phyloP scores from a whole-genome alignment of 202 grass and related monocot species.

The Zizania palustris region DNA sequence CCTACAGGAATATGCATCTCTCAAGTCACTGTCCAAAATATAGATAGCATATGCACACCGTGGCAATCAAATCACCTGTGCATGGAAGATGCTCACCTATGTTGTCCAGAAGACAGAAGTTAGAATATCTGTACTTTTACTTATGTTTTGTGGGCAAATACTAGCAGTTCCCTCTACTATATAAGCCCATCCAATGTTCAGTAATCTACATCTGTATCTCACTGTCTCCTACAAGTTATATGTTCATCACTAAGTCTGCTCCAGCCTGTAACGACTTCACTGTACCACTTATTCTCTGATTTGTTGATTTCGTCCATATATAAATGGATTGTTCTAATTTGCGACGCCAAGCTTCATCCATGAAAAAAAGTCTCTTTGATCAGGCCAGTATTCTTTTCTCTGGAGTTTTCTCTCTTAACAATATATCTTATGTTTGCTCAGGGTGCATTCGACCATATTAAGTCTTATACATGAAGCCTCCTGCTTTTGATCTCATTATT shows the following conservation, averaged over 20 bases:
- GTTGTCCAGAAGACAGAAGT: constrained; percentile 48
- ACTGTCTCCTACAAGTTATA: constrained; percentile 27
- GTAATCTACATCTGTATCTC: constrained; percentile 32
- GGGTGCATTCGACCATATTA: constrained; percentile 23
- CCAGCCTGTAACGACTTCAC: constrained; percentile 7
- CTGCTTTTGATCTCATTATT: constrained; percentile 22
- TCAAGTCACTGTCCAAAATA: constrained; percentile 55
- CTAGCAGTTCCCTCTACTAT: constrained; percentile 60
- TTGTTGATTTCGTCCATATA: constrained; percentile 42
- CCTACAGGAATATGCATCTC: constrained; percentile 56
- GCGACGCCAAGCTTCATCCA: constrained; percentile 69
- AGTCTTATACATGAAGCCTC: constrained; percentile 1
- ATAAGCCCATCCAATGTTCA: constrained; percentile 50
- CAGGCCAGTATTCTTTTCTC: constrained; percentile 61
- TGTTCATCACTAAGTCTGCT: constrained; percentile 47
- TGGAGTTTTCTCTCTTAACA: constrained; percentile 22
- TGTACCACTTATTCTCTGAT: constrained; percentile 36
- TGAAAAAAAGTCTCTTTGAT: constrained; percentile 95
- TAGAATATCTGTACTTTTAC: constrained; percentile 66
- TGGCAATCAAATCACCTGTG: constrained; percentile 63
- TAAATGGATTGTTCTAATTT: constrained; percentile 87
- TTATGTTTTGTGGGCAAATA: constrained; percentile 41
- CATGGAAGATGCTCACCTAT: constrained; percentile 50
- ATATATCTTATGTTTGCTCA: constrained; percentile 30
- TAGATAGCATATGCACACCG: constrained; percentile 64